These are phyloP conservation scores for Bacidia gigantensis DNA, from an alignment of 495 filamentous ascomycete genomes.

Conservation along the genomic window DNA sequence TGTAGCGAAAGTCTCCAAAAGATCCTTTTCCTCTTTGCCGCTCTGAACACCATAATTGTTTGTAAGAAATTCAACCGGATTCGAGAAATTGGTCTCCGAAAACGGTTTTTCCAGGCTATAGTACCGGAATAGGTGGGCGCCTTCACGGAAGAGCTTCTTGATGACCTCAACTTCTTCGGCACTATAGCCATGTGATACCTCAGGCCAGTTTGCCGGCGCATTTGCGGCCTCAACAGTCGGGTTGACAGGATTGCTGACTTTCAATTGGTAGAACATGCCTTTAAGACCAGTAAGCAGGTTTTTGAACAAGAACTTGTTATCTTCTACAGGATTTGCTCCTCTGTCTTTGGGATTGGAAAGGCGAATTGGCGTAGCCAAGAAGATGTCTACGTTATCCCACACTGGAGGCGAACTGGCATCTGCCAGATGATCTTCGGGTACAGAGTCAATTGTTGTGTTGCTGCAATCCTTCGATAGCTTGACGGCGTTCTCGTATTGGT, in stretches of 20 bases:
- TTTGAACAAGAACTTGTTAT: constrained; percentile 97
- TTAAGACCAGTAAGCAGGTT: constrained; percentile 97
- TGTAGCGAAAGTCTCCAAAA: constrained; percentile 93
- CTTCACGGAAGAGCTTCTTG: constrained; percentile 93
- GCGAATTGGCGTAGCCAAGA: constrained; percentile 90
- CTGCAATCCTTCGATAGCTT: constrained; percentile 71
- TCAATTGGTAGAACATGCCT: constrained; percentile 89
- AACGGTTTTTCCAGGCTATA: constrained; percentile 77
- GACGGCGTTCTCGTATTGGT: constrained; percentile 84
- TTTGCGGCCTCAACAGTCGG: constrained; percentile 55
- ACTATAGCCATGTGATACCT: constrained; percentile 92
- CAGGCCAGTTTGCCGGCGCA: constrained; percentile 81
- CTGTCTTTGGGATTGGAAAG: constrained; percentile 85
- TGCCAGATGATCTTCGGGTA: constrained; percentile 66
- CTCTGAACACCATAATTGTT: constrained; percentile 87
- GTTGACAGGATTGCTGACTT: constrained; percentile 67
- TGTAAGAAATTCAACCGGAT: constrained; percentile 75
- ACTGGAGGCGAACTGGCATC: constrained; percentile 69
- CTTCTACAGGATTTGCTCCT: constrained; percentile 80
- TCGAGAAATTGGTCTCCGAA: constrained; percentile 58
- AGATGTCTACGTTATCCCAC: constrained; percentile 98
- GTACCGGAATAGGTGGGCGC: constrained; percentile 88
- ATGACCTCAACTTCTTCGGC: constrained; percentile 95
- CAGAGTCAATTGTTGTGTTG: constrained; percentile 47
- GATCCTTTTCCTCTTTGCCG: constrained; percentile 85